Percentiles rank a stretch among this genome's conserved stretches.
phyloP scores from a whole-genome alignment of 1,284 basidiomycete species.

The Prillingera fragicola region DNA sequence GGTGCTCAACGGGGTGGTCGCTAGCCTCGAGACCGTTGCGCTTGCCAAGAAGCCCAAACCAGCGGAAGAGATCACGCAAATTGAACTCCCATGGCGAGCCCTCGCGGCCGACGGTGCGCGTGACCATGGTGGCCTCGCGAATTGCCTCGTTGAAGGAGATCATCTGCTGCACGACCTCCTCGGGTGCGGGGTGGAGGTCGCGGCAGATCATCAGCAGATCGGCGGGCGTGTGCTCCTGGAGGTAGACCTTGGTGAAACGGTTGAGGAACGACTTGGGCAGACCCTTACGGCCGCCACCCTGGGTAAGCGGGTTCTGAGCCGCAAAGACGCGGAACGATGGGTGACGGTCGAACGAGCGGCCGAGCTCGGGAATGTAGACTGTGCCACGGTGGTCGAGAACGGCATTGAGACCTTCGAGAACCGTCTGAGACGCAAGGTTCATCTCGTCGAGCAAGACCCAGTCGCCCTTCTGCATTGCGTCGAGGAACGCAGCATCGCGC shows the following conservation, averaged over 20 bases:
- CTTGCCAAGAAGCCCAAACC: constrained; percentile 56
- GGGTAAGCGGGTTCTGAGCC: constrained; percentile 92
- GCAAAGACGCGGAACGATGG: constrained; percentile 94
- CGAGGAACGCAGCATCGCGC: constrained; percentile 94
- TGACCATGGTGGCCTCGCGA: constrained; percentile 63
- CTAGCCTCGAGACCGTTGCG: constrained; percentile 57
- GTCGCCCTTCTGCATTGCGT: constrained; percentile 83
- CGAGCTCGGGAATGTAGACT: constrained; percentile 92
- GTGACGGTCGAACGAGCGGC: constrained; percentile 80
- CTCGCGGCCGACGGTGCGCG: constrained; percentile 67
- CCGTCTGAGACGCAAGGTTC: constrained; percentile 93
- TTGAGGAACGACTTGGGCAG: constrained; percentile 96
- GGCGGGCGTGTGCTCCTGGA: constrained; percentile 74
- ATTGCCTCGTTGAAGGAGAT: constrained; percentile 75
- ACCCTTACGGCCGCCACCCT: constrained; percentile 96
- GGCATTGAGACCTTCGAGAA: constrained; percentile 95
- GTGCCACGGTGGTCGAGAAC: constrained; percentile 93
- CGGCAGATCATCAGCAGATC: constrained; percentile 79
- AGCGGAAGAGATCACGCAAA: constrained; percentile 87
- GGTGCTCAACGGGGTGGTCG: constrained; percentile 59
- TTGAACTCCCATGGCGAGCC: constrained; percentile 99
- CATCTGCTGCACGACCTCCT: constrained; percentile 64
- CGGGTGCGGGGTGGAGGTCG: constrained; percentile 64
- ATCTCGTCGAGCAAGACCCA: constrained; percentile 99
- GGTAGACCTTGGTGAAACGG: constrained; percentile 94